These are phyloP conservation scores for Pholiota adiposa DNA, from an alignment of 1,284 basidiomycete species.

Conservation along the genomic window DNA sequence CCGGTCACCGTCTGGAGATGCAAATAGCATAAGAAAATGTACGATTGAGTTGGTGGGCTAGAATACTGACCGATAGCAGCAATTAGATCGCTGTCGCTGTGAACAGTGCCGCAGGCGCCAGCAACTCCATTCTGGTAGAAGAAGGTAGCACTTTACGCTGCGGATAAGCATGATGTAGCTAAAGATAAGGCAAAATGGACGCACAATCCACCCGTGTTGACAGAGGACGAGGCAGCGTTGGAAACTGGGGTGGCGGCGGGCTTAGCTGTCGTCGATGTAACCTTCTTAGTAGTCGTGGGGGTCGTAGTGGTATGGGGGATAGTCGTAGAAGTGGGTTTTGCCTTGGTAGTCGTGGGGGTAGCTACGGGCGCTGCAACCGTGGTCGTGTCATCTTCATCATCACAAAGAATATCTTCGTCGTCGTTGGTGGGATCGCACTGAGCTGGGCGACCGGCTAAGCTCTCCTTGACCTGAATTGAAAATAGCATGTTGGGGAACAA, in stretches of 20 bases:
- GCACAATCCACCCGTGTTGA: constrained; percentile 51
- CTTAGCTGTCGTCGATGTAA: constrained; percentile 13
- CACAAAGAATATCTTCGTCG: constrained; percentile 33
- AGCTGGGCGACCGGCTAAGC: constrained; percentile 47
- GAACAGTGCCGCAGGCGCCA: constrained; percentile 75
- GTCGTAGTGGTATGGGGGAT: constrained; percentile 14
- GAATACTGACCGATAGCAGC: constrained; percentile 64
- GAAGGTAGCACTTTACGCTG: constrained; percentile 61
- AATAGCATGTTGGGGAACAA: constrained; percentile 10
- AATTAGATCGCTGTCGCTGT: constrained; percentile 70
- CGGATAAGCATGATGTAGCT: constrained; percentile 12
- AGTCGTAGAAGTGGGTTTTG: constrained; percentile 19
- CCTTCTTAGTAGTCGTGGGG: constrained; percentile 22
- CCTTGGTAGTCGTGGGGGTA: constrained; percentile 12
- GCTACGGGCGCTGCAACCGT: constrained; percentile 21
- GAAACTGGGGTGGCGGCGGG: constrained; percentile 23
- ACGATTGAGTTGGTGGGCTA: not conserved
- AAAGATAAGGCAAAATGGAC: constrained; percentile 30
- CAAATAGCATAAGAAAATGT: not conserved
- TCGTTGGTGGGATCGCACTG: constrained; percentile 49
- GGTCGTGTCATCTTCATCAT: constrained; percentile 27
- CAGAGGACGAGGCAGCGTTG: constrained; percentile 22
- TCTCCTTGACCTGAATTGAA: constrained; percentile 47
- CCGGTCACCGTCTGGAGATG: constrained; percentile 42
- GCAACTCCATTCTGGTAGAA: constrained; percentile 70